Conservation (phyloP, 2,329 filamentous ascomycete genomes). For the Pseudogymnoascus sp. region DNA sequence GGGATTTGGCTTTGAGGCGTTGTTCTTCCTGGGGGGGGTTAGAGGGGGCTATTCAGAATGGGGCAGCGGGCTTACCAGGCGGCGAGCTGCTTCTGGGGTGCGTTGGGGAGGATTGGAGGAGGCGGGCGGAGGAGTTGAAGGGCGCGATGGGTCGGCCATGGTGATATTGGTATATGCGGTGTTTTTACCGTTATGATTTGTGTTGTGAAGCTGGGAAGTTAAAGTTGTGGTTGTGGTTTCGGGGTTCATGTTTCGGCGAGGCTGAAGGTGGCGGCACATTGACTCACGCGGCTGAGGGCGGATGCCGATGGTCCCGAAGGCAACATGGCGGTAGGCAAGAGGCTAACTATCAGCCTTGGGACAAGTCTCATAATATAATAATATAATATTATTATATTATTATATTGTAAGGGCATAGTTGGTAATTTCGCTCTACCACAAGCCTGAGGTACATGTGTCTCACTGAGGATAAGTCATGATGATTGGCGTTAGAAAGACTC, state of each 20-base stretch:
- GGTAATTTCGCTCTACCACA: not conserved
- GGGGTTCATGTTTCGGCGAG: slow-evolving; percentile 3
- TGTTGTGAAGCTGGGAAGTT: slow-evolving; percentile 12
- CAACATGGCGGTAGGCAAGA: not conserved
- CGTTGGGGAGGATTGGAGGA: not conserved
- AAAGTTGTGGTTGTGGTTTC: not conserved
- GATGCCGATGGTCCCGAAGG: not conserved
- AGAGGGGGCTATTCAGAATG: not conserved
- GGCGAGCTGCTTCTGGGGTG: not conserved
- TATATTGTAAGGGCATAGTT: not conserved
- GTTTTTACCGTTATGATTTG: not conserved
- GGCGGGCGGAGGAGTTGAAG: not conserved
- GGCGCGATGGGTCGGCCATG: not conserved
- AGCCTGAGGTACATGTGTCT: not conserved
- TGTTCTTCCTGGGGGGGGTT: slow-evolving; percentile 63
- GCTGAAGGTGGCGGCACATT: not conserved
- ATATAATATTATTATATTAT: not conserved
- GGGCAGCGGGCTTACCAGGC: not conserved
- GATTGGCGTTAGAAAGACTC: not conserved
- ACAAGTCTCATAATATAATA: not conserved
- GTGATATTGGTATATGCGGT: not conserved
- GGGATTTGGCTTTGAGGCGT: slow-evolving; percentile 68
- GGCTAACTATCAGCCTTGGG: slow-evolving; percentile 6
- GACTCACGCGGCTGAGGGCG: slow-evolving; percentile 4
- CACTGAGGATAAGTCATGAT: not conserved